These are phyloP conservation scores for Serendipita sp. DNA, from an alignment of 768 basidiomycete genomes.

Conservation along the genomic window DNA sequence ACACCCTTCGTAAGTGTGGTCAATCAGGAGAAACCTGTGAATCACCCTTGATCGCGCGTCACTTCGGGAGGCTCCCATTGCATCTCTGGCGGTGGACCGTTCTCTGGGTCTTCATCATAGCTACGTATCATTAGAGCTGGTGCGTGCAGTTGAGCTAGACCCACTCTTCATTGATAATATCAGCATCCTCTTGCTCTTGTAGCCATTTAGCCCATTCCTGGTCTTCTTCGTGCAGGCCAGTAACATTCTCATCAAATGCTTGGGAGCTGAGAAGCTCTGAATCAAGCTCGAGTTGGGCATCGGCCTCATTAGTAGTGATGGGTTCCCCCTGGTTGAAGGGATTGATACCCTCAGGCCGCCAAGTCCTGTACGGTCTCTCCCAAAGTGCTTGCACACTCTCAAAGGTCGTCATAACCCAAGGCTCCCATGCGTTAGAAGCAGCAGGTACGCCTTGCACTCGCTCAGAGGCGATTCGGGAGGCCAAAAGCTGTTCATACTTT, in stretches of 20 bases:
- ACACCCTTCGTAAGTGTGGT: not conserved
- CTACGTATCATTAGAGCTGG: not conserved
- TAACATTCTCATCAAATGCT: slow-evolving; percentile 18
- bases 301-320: not conserved
- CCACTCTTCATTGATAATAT: not conserved
- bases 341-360: slow-evolving; percentile 32
- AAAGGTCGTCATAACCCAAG: slow-evolving; percentile 72
- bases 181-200: not conserved
- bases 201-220: slow-evolving; percentile 14
- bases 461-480: slow-evolving; percentile 40
- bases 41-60: not conserved
- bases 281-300: slow-evolving; percentile 30
- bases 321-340: slow-evolving; percentile 9
- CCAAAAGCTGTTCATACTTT: slow-evolving; percentile 61
- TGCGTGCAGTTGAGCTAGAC: not conserved
- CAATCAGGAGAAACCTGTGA: not conserved
- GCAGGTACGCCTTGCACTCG: slow-evolving; percentile 18
- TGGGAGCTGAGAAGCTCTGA: slow-evolving; percentile 35
- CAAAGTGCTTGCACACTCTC: slow-evolving; percentile 81
- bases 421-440: slow-evolving; percentile 38
- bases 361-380: slow-evolving; percentile 44
- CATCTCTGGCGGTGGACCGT: not conserved
- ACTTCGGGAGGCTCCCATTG: not conserved
- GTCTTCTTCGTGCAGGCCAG: slow-evolving; percentile 14
- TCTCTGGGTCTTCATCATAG: not conserved